phyloP scores from a whole-genome alignment of 2,329 filamentous ascomycete species.

The Pleomassaria siparia region DNA sequence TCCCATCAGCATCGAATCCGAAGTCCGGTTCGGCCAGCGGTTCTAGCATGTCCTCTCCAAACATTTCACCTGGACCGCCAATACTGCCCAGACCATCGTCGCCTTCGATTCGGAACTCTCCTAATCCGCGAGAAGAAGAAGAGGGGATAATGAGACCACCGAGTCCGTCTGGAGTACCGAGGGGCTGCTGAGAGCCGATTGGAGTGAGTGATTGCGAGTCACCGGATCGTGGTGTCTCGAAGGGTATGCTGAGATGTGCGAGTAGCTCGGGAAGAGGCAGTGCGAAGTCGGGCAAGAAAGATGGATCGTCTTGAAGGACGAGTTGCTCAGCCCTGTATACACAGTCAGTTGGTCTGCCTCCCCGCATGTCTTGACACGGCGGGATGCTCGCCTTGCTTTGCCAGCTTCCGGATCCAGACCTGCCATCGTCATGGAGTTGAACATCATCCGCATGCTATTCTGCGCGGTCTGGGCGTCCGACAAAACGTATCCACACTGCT shows the following conservation, averaged over 20 bases:
- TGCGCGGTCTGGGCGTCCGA: constrained; percentile 76
- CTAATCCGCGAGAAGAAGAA: constrained; percentile 47
- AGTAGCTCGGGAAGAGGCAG: constrained; percentile 62
- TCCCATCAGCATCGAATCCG: constrained; percentile 63
- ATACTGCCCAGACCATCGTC: constrained; percentile 45
- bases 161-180: constrained; percentile 22
- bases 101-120: constrained; percentile 45
- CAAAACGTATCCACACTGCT: constrained; percentile 86
- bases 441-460: constrained; percentile 69
- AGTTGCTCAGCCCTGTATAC: constrained; percentile 70
- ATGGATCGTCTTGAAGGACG: constrained; percentile 77
- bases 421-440: constrained; percentile 59
- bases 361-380: neutral
- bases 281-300: constrained; percentile 69
- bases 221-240: constrained; percentile 35
- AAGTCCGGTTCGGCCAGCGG: constrained; percentile 56
- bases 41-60: constrained; percentile 47
- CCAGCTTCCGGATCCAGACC: constrained; percentile 71
- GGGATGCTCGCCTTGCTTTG: constrained; percentile 64
- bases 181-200: constrained; percentile 29
- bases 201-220: constrained; percentile 44
- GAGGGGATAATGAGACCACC: constrained; percentile 50
- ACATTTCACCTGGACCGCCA: constrained; percentile 23
- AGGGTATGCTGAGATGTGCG: constrained; percentile 44
- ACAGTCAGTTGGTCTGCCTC: constrained; percentile 8